phyloP scores from a whole-genome alignment of 805 yeast species.

The Saccharomycopsis fibuligera region DNA sequence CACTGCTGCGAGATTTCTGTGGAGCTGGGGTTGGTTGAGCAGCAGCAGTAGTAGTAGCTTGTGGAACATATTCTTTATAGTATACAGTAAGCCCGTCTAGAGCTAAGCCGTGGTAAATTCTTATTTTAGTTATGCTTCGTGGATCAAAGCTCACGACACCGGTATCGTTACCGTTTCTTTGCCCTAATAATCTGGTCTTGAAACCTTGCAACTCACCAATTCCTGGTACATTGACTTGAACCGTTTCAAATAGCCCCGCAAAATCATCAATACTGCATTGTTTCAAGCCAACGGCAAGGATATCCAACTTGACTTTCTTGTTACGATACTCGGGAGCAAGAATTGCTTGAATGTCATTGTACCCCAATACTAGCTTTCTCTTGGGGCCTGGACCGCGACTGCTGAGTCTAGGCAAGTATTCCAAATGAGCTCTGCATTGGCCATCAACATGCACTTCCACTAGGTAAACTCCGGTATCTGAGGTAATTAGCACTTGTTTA shows the following conservation, averaged over 20 bases:
- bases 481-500: constrained; percentile 36
- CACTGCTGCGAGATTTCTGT: background rate
- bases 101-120: constrained; percentile 70
- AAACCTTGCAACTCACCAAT: constrained; percentile 35
- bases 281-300: constrained; percentile 20
- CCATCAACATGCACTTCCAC: constrained; percentile 65
- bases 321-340: constrained; percentile 30
- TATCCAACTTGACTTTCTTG: constrained; percentile 27
- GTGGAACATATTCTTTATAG: constrained; percentile 18
- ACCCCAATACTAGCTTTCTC: constrained; percentile 41
- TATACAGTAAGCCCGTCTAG: constrained; percentile 68
- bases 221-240: constrained; percentile 22
- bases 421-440: constrained; percentile 50
- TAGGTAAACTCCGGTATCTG: constrained; percentile 64
- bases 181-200: constrained; percentile 33
- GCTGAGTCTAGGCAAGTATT: constrained; percentile 48
- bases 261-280: constrained; percentile 48
- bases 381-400: constrained; percentile 58
- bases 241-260: no score
- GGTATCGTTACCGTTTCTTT: constrained; percentile 23
- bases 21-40: background rate
- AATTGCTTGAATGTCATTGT: constrained; percentile 38
- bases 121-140: constrained; percentile 39
- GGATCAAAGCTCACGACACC: constrained; percentile 33
- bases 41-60: background rate